Evolutionary conservation across 75 land plant species (phyloP).

Genomic region (Selaginella moellendorffii): DNA sequence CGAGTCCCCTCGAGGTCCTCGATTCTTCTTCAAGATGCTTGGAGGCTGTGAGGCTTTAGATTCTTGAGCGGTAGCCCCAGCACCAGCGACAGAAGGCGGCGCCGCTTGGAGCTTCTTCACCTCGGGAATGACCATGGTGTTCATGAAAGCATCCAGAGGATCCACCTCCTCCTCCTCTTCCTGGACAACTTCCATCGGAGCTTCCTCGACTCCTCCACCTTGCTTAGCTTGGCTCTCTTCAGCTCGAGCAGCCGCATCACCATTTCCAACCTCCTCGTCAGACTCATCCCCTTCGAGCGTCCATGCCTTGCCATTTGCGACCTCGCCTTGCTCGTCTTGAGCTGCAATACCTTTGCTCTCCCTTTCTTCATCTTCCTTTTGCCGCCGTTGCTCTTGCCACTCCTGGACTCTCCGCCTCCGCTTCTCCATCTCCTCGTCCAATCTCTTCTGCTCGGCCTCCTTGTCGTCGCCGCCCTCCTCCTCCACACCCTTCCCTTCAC

Average conservation of each 20-base stretch:
- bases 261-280: slow-evolving; percentile 62
- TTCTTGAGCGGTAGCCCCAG: not conserved
- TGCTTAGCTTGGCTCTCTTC: not conserved
- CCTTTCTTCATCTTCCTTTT: slow-evolving; percentile 63
- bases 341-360: slow-evolving; percentile 50
- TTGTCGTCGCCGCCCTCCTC: slow-evolving; percentile 23
- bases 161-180: slow-evolving; percentile 74
- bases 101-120: slow-evolving; percentile 40
- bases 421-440: slow-evolving; percentile 85
- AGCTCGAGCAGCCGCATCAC: slow-evolving; percentile 8
- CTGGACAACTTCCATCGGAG: slow-evolving; percentile 1
- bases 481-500: not conserved
- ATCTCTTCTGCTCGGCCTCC: slow-evolving; percentile 68
- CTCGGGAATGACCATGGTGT: slow-evolving; percentile 78
- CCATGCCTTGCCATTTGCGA: slow-evolving; percentile 63
- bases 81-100: not conserved
- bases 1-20: too few species aligned
- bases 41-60: too few species aligned
- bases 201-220: not conserved
- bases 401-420: slow-evolving; percentile 85
- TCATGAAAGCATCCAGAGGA: slow-evolving; percentile 97
- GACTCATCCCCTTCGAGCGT: slow-evolving; percentile 80
- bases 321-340: slow-evolving; percentile 23
- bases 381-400: slow-evolving; percentile 79
- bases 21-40: too few species aligned